These are phyloP conservation scores for Carex parvula DNA, from an alignment of 176 grass and related monocot species.

Conservation along the genomic window DNA sequence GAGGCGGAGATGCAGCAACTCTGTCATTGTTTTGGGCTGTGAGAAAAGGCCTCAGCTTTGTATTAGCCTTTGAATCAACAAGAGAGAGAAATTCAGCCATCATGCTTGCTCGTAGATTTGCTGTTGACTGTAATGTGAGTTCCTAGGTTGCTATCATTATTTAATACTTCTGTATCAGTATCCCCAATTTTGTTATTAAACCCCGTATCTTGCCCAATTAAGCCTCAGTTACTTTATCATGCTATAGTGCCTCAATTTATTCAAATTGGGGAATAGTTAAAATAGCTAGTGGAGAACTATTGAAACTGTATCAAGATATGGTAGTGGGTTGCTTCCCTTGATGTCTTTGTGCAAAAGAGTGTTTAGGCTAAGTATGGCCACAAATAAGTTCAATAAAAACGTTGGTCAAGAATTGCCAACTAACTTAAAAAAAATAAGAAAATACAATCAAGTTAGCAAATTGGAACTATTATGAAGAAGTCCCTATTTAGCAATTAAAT, in stretches of 20 bases:
- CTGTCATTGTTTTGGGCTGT: slow-evolving; percentile 63
- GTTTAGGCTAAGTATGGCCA: not conserved
- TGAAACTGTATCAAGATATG: not conserved
- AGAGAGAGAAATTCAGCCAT: slow-evolving; percentile 72
- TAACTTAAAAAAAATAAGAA: not conserved
- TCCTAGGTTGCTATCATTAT: not conserved
- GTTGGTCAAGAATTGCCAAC: not conserved
- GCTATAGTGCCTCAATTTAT: not conserved
- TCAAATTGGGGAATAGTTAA: not conserved
- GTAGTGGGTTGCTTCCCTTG: not conserved
- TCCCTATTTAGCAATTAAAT: not conserved
- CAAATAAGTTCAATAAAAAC: not conserved
- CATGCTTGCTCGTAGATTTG: slow-evolving; percentile 75
- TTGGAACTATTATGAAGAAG: not conserved
- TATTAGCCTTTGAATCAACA: slow-evolving; percentile 55
- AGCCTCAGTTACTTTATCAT: not conserved
- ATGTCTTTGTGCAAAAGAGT: not conserved
- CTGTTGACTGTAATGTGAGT: slow-evolving; percentile 81
- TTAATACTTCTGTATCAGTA: not conserved
- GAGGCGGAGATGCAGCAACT: slow-evolving; percentile 65
- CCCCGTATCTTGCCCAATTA: not conserved
- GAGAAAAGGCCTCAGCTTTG: slow-evolving; percentile 48
- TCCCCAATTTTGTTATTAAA: not conserved
- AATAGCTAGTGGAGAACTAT: not conserved
- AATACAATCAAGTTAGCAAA: not conserved